These are phyloP conservation scores for Rubia balearica DNA, from an alignment of 305 asterid genomes.

Conservation along the genomic window DNA sequence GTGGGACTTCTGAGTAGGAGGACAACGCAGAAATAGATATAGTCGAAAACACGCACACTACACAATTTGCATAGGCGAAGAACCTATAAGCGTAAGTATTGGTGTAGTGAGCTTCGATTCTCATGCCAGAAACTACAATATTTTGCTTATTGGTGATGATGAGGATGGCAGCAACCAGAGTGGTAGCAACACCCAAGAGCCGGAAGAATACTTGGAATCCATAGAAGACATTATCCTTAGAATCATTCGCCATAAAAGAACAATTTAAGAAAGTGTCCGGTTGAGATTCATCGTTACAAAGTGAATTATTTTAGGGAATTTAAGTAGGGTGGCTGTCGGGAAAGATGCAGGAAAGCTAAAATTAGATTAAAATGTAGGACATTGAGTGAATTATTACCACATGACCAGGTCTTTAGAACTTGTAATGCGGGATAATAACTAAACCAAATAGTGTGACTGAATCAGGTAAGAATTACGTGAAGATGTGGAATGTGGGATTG, in stretches of 20 bases:
- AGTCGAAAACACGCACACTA: constrained; percentile 33
- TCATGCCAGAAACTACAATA: constrained; percentile 23
- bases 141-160: constrained; percentile 35
- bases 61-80: constrained; percentile 41
- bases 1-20: constrained; percentile 16
- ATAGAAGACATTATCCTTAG: constrained; percentile 19
- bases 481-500: too few relatives aligned
- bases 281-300: not conserved
- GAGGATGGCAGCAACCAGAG: constrained; percentile 35
- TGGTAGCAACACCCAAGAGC: constrained; percentile 24
- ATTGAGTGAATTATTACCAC: not conserved
- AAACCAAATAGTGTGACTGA: too few relatives aligned
- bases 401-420: not conserved
- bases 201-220: constrained; percentile 29
- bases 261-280: not conserved
- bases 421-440: too few relatives aligned
- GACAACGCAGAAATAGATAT: constrained; percentile 23
- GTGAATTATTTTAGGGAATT: not conserved
- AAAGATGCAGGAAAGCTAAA: not conserved
- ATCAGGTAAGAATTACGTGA: too few relatives aligned
- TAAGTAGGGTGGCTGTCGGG: not conserved
- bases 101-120: constrained; percentile 34
- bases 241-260: constrained; percentile 7
- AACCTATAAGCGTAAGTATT: constrained; percentile 48
- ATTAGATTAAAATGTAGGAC: not conserved